Evolutionary conservation across 352 stramenopile species (phyloP), one percentile per base, ranked within the genome.

Genomic region (Pythium dissotocum): DNA sequence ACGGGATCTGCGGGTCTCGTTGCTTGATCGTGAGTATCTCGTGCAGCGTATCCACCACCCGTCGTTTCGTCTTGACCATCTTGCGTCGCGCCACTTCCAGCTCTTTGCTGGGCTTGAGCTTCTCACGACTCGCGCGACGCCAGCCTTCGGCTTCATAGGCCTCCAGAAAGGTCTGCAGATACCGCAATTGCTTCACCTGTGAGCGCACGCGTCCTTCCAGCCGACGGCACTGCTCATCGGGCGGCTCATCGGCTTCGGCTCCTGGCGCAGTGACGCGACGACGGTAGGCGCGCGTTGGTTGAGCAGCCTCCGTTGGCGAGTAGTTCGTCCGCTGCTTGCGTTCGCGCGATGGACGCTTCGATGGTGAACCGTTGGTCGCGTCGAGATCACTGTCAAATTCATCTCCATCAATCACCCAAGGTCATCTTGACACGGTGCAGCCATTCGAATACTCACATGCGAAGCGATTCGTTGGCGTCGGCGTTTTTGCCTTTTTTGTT

Each of bases 71-170:
- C 55, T 76, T 67, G 26, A 55, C 35, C 38, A 96, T 83, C 65
- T 94, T 91, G 26, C 65, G 59, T 33, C 72, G 76, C 24, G 84
- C 78, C 0, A 24, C 61, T 21, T 79, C 77, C 33, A 96, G 73
- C 61, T 94, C 87, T 55, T 88, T 77, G 59, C 74, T 91, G 2
- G 88, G 88, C 54, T 94, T 94, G 38, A 96, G 76, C 65, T 94
- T 94, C 65, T 96, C 86, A 28, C 64, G 73, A 40, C 80, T 94
- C 38, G 82, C 78, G 26, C 82, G 83, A 26, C 83, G 82, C 88
- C 88, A 96, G n/a, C 88, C 88, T 40, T 94, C 82, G 0, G 72
- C 73, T 72, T 93, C 88, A 64, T 96, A 96, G 21, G 86, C 86
- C 18, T 96, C 86, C n/a, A 94, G 38, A 58, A 92, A 96, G n/a